phyloP scores from a whole-genome alignment of 2,329 filamentous ascomycete species.

The Cryphonectria naterciae region DNA sequence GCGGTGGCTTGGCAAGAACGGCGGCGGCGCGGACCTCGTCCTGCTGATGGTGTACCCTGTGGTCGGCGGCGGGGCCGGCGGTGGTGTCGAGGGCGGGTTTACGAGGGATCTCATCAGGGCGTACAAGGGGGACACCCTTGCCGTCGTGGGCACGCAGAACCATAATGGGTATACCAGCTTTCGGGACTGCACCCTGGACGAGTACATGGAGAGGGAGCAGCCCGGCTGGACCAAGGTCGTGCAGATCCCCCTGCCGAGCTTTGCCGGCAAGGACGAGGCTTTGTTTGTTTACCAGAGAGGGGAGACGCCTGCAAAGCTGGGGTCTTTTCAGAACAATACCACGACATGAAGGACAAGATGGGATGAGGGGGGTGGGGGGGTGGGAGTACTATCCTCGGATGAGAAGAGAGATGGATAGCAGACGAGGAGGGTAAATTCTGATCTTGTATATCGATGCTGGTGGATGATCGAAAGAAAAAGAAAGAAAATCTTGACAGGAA shows the following conservation, averaged over 20 bases:
- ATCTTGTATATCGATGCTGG: no score
- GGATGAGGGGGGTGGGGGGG: no score
- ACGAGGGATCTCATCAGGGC: slow-evolving; percentile 64
- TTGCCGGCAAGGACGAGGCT: slow-evolving; percentile 77
- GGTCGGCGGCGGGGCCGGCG: slow-evolving; percentile 66
- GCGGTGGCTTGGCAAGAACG: slow-evolving; percentile 54
- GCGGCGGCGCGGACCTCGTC: slow-evolving; percentile 58
- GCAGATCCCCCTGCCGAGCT: slow-evolving; percentile 72
- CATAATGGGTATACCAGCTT: slow-evolving; percentile 75
- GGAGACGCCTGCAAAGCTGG: slow-evolving; percentile 37
- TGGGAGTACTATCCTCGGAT: no score
- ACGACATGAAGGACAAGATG: background rate
- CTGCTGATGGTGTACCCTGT: slow-evolving; percentile 75
- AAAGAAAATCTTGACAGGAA: background rate
- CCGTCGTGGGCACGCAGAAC: slow-evolving; percentile 78
- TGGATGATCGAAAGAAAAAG: background rate
- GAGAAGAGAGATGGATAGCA: no score
- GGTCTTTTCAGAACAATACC: background rate
- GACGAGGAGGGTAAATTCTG: no score
- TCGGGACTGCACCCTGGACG: slow-evolving; percentile 63
- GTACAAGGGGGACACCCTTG: slow-evolving; percentile 66
- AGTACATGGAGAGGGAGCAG: slow-evolving; percentile 66
- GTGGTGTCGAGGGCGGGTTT: slow-evolving; percentile 66
- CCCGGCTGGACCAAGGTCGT: slow-evolving; percentile 61
- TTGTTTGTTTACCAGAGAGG: slow-evolving; percentile 67